phyloP scores from a whole-genome alignment of 306 rosid species.

The Gastrolobium bilobum region DNA sequence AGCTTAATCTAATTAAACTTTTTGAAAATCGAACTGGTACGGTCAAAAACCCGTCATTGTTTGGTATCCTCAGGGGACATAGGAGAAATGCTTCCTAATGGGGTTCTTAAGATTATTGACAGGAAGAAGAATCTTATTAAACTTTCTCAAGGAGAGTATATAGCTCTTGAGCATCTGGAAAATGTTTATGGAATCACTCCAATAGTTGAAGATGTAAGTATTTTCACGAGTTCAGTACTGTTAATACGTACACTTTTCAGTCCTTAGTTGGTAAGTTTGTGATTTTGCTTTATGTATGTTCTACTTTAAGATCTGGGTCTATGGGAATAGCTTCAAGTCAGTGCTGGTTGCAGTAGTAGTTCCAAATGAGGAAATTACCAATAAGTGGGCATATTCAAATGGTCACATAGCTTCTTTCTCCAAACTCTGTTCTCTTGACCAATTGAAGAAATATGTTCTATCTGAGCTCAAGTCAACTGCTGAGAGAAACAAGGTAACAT shows the following conservation, averaged over 20 bases:
- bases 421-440: conserved; percentile 75
- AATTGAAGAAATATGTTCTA: conserved; percentile 65
- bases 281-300: not conserved
- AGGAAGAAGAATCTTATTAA: conserved; percentile 92
- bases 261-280: not conserved
- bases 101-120: conserved; percentile 78
- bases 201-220: conserved; percentile 83
- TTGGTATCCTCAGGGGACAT: conserved; percentile 77
- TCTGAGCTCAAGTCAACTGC: conserved; percentile 79
- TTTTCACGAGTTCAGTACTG: not conserved
- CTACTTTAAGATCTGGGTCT: conserved; percentile 77
- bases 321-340: conserved; percentile 89
- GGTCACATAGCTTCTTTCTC: conserved; percentile 73
- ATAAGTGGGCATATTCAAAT: conserved; percentile 81
- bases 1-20: too few species aligned
- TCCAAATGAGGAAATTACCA: conserved; percentile 73
- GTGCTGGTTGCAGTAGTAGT: conserved; percentile 76
- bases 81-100: conserved; percentile 87
- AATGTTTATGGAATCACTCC: conserved; percentile 76
- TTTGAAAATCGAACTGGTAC: too few species aligned
- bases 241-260: not conserved
- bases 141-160: conserved; percentile 94
- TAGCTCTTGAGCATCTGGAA: conserved; percentile 93
- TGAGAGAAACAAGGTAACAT: conserved; percentile 78
- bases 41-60: not conserved